Base-by-base conservation (phyloP, 345 rosid genomes). In the Raphanus raphanistrum region DNA sequence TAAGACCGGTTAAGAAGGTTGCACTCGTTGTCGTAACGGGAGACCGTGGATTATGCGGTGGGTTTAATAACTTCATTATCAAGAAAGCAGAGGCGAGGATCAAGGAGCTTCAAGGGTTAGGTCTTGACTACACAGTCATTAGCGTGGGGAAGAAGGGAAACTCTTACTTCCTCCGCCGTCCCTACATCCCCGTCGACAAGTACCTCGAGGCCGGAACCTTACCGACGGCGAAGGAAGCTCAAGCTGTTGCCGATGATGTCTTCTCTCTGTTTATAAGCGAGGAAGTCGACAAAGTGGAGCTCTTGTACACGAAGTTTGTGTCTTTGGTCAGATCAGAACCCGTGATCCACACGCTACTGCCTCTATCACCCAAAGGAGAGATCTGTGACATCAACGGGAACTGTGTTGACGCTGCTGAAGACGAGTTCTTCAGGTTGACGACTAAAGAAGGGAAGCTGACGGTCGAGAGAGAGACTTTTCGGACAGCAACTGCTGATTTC, bases 81-180 rank as follows among this genome's bases (percentile, higher is more conserved):
- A 92, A 92, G 87, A 94, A 92, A 82, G 95, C 98, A 6, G 97
- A 87, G 78, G 2, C 61, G 0, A 88, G 98, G 82, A 94, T 94
- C 41, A 81, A 66, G n/a, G 93, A 92, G 64, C 76, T 94, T 76
- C 85, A 87, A 82, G 67, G 64, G 4, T 89, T 92, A 45, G 97
- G 97, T 8, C 61, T 94, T 59, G 85, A 83, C 0, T 92, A 84
- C 75, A 89, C 88, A 0, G 32, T 94, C 15, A 87, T 94, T 41
- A 94, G 97, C 63, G 97, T 94, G 8, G 98, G 98, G 6, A 92
- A 87, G 21, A 94, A 94, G 89, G 98, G 98, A 16, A 90, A 92
- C 26, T 1, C 95, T 0, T 92, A 89, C 72, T 95, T 95, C 83
- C 13, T 33, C 0, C 90, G 97, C 21, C 79, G 97, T 74, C 97